These are phyloP conservation scores for Aspergillus affinis DNA, from an alignment of 495 filamentous ascomycete genomes.

Conservation along the genomic window DNA sequence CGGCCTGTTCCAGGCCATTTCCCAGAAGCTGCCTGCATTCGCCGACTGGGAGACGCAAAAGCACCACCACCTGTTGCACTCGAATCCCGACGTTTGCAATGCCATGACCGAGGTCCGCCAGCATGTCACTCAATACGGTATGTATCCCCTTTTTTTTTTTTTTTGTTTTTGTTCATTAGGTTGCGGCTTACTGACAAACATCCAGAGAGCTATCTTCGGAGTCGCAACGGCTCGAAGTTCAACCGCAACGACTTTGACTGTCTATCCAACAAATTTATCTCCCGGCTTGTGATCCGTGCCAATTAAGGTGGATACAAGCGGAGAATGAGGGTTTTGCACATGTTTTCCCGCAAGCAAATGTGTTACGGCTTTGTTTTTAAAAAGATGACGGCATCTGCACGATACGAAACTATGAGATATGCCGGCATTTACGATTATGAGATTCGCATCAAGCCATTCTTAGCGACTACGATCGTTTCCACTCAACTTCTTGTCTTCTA, in stretches of 20 bases:
- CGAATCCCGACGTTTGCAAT: conserved; percentile 85
- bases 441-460: conserved; percentile 20
- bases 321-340: conserved; percentile 7
- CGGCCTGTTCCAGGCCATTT: conserved; percentile 92
- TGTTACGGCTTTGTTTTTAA: conserved; percentile 19
- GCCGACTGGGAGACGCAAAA: conserved; percentile 87
- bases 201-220: conserved; percentile 59
- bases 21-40: conserved; percentile 86
- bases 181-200: conserved; percentile 24
- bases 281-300: conserved; percentile 89
- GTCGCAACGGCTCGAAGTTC: conserved; percentile 65
- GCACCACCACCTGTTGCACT: conserved; percentile 82
- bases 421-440: conserved; percentile 32
- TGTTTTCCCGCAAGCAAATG: conserved; percentile 11
- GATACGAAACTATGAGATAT: conserved; percentile 29
- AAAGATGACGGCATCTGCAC: conserved; percentile 20
- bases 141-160: neutral
- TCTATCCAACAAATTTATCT: conserved; percentile 91
- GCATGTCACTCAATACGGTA: conserved; percentile 87
- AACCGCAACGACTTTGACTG: conserved; percentile 89
- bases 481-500: conserved; percentile 20
- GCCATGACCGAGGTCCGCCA: conserved; percentile 90
- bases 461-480: conserved; percentile 23
- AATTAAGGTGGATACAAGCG: conserved; percentile 60
- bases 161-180: neutral